Conservation (phyloP, 305 asterid species). For the Fraxinus albicans region DNA sequence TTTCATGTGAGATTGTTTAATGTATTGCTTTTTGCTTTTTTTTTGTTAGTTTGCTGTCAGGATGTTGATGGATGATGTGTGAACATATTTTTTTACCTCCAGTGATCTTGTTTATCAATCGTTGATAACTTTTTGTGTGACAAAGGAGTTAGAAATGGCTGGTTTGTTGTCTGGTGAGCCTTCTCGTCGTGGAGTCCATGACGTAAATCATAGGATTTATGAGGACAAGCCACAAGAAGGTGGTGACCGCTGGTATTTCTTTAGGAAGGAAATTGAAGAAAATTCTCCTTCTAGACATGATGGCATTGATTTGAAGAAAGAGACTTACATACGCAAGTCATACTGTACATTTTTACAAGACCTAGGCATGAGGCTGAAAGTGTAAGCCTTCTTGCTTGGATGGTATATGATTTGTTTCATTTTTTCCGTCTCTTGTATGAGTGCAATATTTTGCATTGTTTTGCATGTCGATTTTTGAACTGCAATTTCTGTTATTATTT, state of each 20-base stretch:
- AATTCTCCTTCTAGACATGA: slow-evolving; percentile 73
- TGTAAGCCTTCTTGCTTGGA: slow-evolving; percentile 44
- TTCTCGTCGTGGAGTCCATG: slow-evolving; percentile 55
- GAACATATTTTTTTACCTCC: slow-evolving; percentile 22
- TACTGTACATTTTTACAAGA: slow-evolving; percentile 73
- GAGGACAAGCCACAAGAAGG: slow-evolving; percentile 53
- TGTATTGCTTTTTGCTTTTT: slow-evolving; percentile 11
- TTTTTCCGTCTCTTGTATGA: not conserved
- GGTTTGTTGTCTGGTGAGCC: slow-evolving; percentile 52
- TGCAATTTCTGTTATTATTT: not conserved
- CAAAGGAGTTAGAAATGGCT: slow-evolving; percentile 54
- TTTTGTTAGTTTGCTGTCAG: slow-evolving; percentile 16
- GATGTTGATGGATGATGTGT: slow-evolving; percentile 22
- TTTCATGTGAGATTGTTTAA: not conserved
- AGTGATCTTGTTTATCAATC: slow-evolving; percentile 19
- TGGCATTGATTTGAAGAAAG: slow-evolving; percentile 79
- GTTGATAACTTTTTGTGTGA: slow-evolving; percentile 22
- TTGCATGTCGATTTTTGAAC: not conserved
- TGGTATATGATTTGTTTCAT: not conserved
- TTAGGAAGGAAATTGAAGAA: slow-evolving; percentile 77
- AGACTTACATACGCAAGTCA: slow-evolving; percentile 68
- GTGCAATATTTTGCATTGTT: not conserved
- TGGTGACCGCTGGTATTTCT: slow-evolving; percentile 69
- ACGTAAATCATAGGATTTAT: slow-evolving; percentile 43
- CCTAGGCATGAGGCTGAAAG: slow-evolving; percentile 82